Evolutionary conservation across 345 rosid species (phyloP).

Genomic region (Corchorus olitorius): DNA sequence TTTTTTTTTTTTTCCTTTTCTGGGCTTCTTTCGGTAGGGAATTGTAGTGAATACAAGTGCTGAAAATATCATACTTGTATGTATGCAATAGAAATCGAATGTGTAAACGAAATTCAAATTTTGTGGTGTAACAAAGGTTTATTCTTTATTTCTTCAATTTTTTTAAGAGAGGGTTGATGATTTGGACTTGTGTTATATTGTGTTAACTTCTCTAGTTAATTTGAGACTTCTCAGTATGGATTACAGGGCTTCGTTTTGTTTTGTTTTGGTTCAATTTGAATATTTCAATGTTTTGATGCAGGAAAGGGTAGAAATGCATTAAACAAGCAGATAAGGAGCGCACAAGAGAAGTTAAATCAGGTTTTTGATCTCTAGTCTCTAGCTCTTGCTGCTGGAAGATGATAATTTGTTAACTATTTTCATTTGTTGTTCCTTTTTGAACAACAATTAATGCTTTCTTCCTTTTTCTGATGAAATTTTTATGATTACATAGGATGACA

Average conservation of each 20-base stretch:
- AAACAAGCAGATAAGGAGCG: background rate
- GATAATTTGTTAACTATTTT: background rate
- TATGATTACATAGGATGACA: slow-evolving; percentile 7
- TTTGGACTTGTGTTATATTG: background rate
- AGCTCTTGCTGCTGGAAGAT: background rate
- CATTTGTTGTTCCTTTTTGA: background rate
- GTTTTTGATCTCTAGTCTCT: background rate
- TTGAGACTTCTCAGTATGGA: background rate
- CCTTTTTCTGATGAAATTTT: background rate
- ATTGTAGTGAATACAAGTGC: slow-evolving; percentile 8
- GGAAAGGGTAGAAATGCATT: background rate
- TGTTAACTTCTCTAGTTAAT: background rate
- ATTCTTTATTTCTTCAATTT: background rate
- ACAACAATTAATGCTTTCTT: background rate
- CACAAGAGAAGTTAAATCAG: background rate
- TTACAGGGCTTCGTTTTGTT: background rate
- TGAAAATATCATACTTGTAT: slow-evolving; percentile 33
- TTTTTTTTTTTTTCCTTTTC: background rate
- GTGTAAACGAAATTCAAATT: background rate
- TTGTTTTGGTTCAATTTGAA: background rate
- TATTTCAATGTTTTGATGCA: background rate
- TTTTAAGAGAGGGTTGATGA: background rate
- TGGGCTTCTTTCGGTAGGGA: background rate
- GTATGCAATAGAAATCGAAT: slow-evolving; percentile 28
- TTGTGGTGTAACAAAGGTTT: background rate